Conservation (phyloP, 768 basidiomycete species). For the Hypsizygus marmoreus region DNA sequence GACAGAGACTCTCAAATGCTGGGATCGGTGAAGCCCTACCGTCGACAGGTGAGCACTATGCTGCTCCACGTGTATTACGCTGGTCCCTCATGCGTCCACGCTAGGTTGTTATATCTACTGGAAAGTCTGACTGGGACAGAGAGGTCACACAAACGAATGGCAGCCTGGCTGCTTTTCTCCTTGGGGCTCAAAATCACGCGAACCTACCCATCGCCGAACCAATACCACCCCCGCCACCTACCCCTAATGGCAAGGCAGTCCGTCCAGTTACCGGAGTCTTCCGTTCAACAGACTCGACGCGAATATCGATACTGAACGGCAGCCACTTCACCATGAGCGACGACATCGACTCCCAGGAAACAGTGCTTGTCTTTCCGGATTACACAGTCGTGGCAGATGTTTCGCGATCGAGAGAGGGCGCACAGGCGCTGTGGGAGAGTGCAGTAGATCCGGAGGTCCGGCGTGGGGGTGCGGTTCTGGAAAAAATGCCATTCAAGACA, state of each 20-base stretch:
- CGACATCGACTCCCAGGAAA: constrained; percentile 62
- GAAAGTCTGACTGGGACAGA: constrained; percentile 84
- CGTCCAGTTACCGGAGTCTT: constrained; percentile 56
- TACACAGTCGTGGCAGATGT: constrained; percentile 83
- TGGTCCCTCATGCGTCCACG: constrained; percentile 6
- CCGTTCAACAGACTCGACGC: constrained; percentile 51
- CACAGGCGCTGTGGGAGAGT: constrained; percentile 65
- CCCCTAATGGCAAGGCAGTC: constrained; percentile 28
- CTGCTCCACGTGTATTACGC: constrained; percentile 2
- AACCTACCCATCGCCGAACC: constrained; percentile 28
- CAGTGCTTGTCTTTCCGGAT: constrained; percentile 90
- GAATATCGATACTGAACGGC: constrained; percentile 79
- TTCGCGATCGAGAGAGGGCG: constrained; percentile 61
- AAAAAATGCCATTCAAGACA: constrained; percentile 55
- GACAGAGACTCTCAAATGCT: constrained; percentile 83
- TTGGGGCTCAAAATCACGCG: constrained; percentile 32
- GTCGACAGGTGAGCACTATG: constrained; percentile 60
- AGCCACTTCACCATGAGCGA: constrained; percentile 77
- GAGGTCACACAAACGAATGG: constrained; percentile 73
- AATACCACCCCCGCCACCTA: constrained; percentile 23
- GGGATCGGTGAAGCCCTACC: constrained; percentile 84
- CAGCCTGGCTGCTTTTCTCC: constrained; percentile 68
- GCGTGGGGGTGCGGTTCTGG: constrained; percentile 44
- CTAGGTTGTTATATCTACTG: constrained; percentile 87
- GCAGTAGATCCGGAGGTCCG: constrained; percentile 62